Percentiles rank a stretch among this genome's conserved stretches.
Conservation (phyloP, 139 green algal genomes). For the Chlorella sp. region DNA sequence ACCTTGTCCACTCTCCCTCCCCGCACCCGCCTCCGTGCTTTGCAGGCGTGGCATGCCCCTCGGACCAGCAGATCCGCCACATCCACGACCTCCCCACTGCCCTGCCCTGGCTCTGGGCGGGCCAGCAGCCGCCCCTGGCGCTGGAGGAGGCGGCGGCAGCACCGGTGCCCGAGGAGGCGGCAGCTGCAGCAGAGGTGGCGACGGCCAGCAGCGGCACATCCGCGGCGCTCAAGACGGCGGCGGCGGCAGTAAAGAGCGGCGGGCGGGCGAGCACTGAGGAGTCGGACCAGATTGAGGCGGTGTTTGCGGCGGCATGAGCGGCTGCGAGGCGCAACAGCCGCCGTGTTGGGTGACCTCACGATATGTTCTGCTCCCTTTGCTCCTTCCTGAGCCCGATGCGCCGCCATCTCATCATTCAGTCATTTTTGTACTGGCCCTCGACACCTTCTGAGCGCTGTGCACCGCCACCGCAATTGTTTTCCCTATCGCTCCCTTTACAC, state of each 20-base stretch:
- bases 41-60: slow-evolving; percentile 33
- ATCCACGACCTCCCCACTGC: slow-evolving; percentile 49
- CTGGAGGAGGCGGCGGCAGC: neutral
- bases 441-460: no score
- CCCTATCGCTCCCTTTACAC: no score
- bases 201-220: no score
- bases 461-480: no score
- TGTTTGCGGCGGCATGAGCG: neutral
- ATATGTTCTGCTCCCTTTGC: no score
- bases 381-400: no score
- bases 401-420: no score
- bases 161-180: no score
- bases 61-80: slow-evolving; percentile 28
- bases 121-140: slow-evolving; percentile 13
- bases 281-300: neutral
- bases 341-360: no score
- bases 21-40: neutral
- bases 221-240: neutral
- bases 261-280: neutral
- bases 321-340: neutral
- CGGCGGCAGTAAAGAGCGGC: neutral
- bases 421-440: no score
- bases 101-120: slow-evolving; percentile 46
- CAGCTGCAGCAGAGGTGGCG: no score
- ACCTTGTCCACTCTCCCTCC: no score